These are phyloP conservation scores for Bombardia bombarda DNA, from an alignment of 495 filamentous ascomycete genomes.

Conservation along the genomic window DNA sequence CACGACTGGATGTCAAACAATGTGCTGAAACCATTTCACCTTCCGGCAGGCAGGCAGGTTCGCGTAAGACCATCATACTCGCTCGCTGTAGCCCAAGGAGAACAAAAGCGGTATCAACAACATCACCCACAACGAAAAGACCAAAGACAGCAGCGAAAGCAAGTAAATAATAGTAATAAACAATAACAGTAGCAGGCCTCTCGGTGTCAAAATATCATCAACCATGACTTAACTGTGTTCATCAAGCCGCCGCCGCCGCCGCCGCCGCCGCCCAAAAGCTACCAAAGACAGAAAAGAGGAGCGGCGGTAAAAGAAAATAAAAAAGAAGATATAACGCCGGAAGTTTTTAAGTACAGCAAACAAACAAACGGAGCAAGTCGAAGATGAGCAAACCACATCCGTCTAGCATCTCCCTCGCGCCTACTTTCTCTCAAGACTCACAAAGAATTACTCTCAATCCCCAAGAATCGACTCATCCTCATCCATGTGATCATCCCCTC, in stretches of 20 bases:
- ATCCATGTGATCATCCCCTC: conserved; percentile 30
- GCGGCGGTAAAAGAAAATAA: background rate
- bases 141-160: no score
- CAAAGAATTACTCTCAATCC: conserved; percentile 50
- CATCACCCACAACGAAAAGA: no score
- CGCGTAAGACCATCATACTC: no score
- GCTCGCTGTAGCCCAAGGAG: background rate
- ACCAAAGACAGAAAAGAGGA: background rate
- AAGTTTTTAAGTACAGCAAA: background rate
- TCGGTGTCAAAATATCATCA: no score
- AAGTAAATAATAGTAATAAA: background rate
- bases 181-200: background rate
- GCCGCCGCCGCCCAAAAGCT: background rate
- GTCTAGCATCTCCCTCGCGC: background rate
- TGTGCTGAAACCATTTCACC: no score
- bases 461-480: conserved; percentile 64
- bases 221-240: no score
- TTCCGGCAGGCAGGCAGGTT: no score
- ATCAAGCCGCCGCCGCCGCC: background rate
- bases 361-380: background rate
- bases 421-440: background rate
- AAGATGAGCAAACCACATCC: background rate
- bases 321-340: conserved; percentile 1
- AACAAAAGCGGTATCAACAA: no score
- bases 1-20: no score